These are phyloP conservation scores for Scedosporium apiospermum DNA, from an alignment of 2,329 filamentous ascomycete species.

Conservation along the genomic window DNA sequence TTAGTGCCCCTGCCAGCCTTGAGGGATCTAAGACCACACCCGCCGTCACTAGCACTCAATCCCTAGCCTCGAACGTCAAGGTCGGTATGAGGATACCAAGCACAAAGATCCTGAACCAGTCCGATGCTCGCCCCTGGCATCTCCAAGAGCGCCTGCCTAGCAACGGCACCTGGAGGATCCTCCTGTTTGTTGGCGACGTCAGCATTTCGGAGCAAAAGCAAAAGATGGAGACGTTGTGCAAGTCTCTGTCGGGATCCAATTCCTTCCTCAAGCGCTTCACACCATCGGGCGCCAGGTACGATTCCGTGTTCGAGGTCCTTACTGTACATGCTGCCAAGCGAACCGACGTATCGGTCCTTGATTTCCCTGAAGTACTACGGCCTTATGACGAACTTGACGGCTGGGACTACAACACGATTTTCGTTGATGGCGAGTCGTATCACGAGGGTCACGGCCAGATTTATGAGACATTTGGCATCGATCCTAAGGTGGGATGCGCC, in stretches of 20 bases:
- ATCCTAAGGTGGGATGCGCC: not conserved
- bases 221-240: too few species aligned
- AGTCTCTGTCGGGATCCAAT: too few species aligned
- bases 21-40: too few species aligned
- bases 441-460: slow-evolving; percentile 17
- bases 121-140: slow-evolving; percentile 45
- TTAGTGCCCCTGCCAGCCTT: not conserved
- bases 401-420: slow-evolving; percentile 48
- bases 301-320: slow-evolving; percentile 45
- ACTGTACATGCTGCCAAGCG: slow-evolving; percentile 48
- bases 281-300: not conserved
- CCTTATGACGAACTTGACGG: slow-evolving; percentile 35
- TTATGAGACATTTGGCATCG: not conserved
- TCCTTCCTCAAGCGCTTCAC: slow-evolving; percentile 21
- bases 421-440: slow-evolving; percentile 43
- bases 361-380: slow-evolving; percentile 39
- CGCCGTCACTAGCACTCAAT: not conserved
- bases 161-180: slow-evolving; percentile 47
- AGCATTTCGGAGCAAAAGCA: too few species aligned
- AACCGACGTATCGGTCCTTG: slow-evolving; percentile 38
- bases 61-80: not conserved
- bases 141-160: slow-evolving; percentile 45
- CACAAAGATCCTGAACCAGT: slow-evolving; percentile 50
- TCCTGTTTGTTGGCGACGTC: slow-evolving; percentile 41
- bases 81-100: slow-evolving; percentile 48